Percentiles rank a stretch among this genome's conserved stretches.
Conservation (phyloP, 208 protist genomes). For the Leishmania tarentolae region DNA sequence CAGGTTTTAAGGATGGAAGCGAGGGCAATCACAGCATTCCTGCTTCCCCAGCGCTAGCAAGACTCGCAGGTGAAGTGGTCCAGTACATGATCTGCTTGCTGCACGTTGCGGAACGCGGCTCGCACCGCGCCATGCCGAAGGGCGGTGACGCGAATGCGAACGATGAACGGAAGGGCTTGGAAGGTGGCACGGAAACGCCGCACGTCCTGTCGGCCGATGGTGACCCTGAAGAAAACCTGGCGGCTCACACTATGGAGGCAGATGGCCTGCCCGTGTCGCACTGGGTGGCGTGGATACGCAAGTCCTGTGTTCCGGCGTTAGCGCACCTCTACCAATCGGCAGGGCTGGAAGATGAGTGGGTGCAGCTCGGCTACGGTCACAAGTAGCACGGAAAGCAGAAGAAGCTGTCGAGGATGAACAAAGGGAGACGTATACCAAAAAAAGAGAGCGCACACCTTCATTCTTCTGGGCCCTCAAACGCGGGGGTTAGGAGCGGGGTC, state of each 20-base stretch:
- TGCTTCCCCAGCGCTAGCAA: neutral
- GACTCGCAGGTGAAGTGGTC: slow-evolving; percentile 30
- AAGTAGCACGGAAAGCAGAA: neutral
- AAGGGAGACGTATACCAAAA: neutral
- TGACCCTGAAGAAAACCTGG: neutral
- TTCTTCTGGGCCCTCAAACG: neutral
- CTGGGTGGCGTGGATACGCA: slow-evolving; percentile 23
- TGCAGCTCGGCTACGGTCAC: slow-evolving; percentile 8
- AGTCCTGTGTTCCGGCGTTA: slow-evolving; percentile 26
- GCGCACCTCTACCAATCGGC: slow-evolving; percentile 24
- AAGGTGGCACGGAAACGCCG: neutral
- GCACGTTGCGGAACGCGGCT: slow-evolving; percentile 21
- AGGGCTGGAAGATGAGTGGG: slow-evolving; percentile 24
- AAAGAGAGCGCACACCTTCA: neutral
- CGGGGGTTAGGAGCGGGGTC: neutral
- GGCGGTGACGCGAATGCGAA: neutral
- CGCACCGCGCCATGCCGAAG: neutral
- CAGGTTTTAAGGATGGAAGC: neutral
- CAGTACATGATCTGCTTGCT: slow-evolving; percentile 38
- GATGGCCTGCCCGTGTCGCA: slow-evolving; percentile 7
- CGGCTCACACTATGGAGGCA: neutral
- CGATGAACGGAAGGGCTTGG: neutral
- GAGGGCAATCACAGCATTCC: neutral
- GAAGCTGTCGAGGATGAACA: neutral
- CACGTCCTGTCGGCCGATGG: neutral